A percentile compares a stretch with the other conserved stretches of the same genome.
phyloP scores from a whole-genome alignment of 164 flowering plant genomes.

The Dillenia suffruticosa region DNA sequence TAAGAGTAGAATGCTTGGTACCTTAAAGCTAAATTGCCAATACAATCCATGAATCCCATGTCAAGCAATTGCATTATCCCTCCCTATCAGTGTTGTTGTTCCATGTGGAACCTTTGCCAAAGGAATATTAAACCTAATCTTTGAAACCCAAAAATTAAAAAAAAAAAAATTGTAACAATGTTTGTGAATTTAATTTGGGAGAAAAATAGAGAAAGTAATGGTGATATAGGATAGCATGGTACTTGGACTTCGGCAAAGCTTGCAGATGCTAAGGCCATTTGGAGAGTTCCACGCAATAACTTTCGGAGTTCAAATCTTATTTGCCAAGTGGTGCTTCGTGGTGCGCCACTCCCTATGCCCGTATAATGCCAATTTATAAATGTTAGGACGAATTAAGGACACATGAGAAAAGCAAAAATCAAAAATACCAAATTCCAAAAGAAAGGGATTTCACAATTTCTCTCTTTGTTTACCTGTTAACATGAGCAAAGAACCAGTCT shows the following conservation, averaged over 20 bases:
- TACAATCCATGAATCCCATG: conserved; percentile 12
- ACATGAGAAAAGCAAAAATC: no score
- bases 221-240: background rate
- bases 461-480: conserved; percentile 32
- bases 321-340: conserved; percentile 19
- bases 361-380: conserved; percentile 2
- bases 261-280: conserved; percentile 20
- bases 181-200: no score
- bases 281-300: background rate
- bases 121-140: no score
- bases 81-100: conserved; percentile 1
- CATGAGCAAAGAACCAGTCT: conserved; percentile 76
- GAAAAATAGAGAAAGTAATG: no score
- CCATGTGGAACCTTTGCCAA: no score
- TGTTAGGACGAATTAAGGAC: no score
- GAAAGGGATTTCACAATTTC: no score
- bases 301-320: conserved; percentile 11
- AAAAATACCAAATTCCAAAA: no score
- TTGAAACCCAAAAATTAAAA: no score
- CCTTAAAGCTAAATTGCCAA: background rate
- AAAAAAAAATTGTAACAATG: no score
- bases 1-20: background rate
- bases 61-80: conserved; percentile 8
- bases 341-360: background rate
- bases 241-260: conserved; percentile 7